Evolutionary conservation across 805 yeast genomes (phyloP).

Genomic region (Lipomyces starkeyi): DNA sequence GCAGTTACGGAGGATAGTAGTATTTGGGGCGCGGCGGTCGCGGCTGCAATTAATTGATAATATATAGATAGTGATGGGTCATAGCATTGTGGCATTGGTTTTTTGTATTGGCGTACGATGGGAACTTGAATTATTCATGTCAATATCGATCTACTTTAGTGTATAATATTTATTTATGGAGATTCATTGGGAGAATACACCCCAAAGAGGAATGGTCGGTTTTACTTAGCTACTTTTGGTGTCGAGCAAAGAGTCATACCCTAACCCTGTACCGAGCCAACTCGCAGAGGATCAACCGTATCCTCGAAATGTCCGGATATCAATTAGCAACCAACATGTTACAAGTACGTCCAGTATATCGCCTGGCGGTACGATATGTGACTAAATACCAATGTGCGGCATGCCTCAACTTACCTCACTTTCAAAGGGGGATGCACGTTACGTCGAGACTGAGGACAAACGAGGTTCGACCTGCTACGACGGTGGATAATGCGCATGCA

Average conservation of each 20-base stretch:
- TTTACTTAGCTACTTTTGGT: too few relatives aligned
- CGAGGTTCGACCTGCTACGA: neutral
- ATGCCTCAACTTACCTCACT: neutral
- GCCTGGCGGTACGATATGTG: neutral
- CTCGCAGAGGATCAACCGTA: too few relatives aligned
- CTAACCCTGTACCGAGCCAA: too few relatives aligned
- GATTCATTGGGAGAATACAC: too few relatives aligned
- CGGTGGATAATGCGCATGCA: neutral
- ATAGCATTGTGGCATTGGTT: neutral
- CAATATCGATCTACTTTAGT: too few relatives aligned
- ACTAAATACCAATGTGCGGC: neutral
- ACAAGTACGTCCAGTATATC: neutral
- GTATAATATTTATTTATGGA: too few relatives aligned
- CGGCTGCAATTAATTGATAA: conserved; percentile 33
- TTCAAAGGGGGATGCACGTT: neutral
- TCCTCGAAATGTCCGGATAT: too few relatives aligned
- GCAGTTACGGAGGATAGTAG: conserved; percentile 25
- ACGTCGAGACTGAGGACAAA: neutral
- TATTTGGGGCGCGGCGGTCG: conserved; percentile 39
- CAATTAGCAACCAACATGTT: neutral
- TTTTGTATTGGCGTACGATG: neutral
- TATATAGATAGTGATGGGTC: neutral
- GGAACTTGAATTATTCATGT: neutral
- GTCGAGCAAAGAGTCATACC: too few relatives aligned
- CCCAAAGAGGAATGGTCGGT: too few relatives aligned